phyloP scores from a whole-genome alignment of 257 asterid genomes.

The Dorcoceras hygrometricum region DNA sequence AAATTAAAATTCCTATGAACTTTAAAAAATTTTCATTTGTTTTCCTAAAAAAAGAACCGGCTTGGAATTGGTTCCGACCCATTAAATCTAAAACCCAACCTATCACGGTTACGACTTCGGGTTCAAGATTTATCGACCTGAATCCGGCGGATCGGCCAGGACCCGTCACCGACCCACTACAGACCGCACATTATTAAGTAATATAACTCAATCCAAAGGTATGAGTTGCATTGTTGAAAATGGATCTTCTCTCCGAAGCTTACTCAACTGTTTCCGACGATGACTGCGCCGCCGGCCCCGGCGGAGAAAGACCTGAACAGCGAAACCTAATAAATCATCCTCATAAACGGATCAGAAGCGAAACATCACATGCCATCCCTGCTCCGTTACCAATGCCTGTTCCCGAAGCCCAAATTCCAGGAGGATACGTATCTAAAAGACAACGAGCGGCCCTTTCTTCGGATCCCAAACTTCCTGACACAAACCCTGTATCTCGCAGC shows the following conservation, averaged over 20 bases:
- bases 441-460: constrained; percentile 59
- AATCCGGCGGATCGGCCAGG: too few relatives aligned
- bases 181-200: too few relatives aligned
- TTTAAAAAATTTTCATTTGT: too few relatives aligned
- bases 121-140: too few relatives aligned
- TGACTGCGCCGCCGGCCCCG: constrained; percentile 36
- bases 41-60: too few relatives aligned
- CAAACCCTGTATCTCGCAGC: constrained; percentile 10
- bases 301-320: constrained; percentile 10
- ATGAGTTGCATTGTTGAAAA: too few relatives aligned
- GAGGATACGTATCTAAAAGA: constrained; percentile 80
- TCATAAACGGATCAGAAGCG: constrained; percentile 37
- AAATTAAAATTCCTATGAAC: too few relatives aligned
- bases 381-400: constrained; percentile 18
- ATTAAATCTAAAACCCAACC: too few relatives aligned
- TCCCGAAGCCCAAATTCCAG: constrained; percentile 52
- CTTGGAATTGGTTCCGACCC: too few relatives aligned
- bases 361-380: constrained; percentile 8
- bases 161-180: too few relatives aligned
- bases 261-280: constrained; percentile 57
- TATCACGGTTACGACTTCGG: too few relatives aligned
- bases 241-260: constrained; percentile 73
- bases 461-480: constrained; percentile 16
- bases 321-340: constrained; percentile 25
- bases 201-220: too few relatives aligned